A percentile compares a stretch with the other conserved stretches of the same genome.
Evolutionary conservation across 306 rosid genomes (phyloP).

Genomic region (Citrullus colocynthis): DNA sequence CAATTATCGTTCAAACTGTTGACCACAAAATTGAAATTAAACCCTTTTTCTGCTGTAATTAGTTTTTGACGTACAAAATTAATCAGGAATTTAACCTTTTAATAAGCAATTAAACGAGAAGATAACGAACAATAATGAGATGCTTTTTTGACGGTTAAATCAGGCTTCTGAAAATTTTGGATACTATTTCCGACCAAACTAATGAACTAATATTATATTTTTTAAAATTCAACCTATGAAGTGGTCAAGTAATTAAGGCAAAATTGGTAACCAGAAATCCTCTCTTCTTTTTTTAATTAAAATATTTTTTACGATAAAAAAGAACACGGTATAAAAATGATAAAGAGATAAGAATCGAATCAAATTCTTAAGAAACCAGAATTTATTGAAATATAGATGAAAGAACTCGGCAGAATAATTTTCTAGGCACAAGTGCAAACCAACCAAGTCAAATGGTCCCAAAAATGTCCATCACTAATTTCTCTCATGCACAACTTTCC

Average conservation of each 20-base stretch:
- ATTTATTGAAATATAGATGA: background rate
- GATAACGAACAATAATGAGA: background rate
- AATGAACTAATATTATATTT: no score
- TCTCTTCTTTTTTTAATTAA: no score
- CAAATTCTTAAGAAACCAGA: background rate
- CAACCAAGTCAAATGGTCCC: constrained; percentile 3
- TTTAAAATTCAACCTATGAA: no score
- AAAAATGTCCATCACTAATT: background rate
- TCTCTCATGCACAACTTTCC: background rate
- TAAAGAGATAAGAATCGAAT: background rate
- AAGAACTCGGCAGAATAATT: background rate
- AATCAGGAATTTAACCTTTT: no score
- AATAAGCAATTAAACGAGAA: background rate
- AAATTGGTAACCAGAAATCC: background rate
- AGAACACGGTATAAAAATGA: background rate
- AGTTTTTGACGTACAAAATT: background rate
- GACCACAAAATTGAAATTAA: background rate
- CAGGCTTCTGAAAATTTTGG: no score
- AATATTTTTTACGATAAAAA: background rate
- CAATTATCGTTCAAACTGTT: background rate
- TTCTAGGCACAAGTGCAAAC: background rate
- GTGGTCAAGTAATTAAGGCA: background rate
- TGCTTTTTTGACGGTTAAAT: no score
- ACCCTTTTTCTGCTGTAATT: background rate
- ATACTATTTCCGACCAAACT: no score